Conservation (phyloP, 352 stramenopile species). For the Globisporangium ultimum region DNA sequence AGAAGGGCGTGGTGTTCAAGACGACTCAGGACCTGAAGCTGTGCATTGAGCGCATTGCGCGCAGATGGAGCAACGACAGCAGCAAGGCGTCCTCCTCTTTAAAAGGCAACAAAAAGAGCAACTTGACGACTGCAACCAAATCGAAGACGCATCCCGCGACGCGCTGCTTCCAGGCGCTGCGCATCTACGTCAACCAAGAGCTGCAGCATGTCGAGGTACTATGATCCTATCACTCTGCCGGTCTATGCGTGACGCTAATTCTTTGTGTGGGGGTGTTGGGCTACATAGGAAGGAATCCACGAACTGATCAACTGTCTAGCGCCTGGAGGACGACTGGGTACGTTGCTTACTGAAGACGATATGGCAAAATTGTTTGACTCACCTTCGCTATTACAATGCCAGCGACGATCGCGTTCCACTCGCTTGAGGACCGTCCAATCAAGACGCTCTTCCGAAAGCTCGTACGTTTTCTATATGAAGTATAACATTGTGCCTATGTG, state of each 20-base stretch:
- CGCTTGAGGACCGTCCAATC: slow-evolving; percentile 78
- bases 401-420: slow-evolving; percentile 85
- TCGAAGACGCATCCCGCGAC: slow-evolving; percentile 60
- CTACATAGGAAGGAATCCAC: slow-evolving; percentile 34
- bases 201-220: slow-evolving; percentile 56
- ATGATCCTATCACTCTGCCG: not conserved
- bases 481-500: not conserved
- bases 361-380: too few species aligned
- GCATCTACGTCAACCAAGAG: slow-evolving; percentile 82
- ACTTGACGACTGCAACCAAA: slow-evolving; percentile 10
- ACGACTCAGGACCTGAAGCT: slow-evolving; percentile 65
- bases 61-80: slow-evolving; percentile 41
- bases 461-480: slow-evolving; percentile 19
- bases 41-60: slow-evolving; percentile 75
- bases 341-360: not conserved
- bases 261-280: not conserved
- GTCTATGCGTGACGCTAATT: not conserved
- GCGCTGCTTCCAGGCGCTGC: slow-evolving; percentile 74
- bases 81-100: slow-evolving; percentile 5
- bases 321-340: slow-evolving; percentile 55
- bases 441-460: slow-evolving; percentile 71
- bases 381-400: not conserved
- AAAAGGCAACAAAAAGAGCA: slow-evolving; percentile 1
- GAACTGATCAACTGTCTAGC: slow-evolving; percentile 52
- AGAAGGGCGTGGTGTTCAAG: slow-evolving; percentile 38